A percentile compares a stretch with the other conserved stretches of the same genome.
Evolutionary conservation across 805 yeast genomes (phyloP).

Genomic region (Lipomyces kockii): DNA sequence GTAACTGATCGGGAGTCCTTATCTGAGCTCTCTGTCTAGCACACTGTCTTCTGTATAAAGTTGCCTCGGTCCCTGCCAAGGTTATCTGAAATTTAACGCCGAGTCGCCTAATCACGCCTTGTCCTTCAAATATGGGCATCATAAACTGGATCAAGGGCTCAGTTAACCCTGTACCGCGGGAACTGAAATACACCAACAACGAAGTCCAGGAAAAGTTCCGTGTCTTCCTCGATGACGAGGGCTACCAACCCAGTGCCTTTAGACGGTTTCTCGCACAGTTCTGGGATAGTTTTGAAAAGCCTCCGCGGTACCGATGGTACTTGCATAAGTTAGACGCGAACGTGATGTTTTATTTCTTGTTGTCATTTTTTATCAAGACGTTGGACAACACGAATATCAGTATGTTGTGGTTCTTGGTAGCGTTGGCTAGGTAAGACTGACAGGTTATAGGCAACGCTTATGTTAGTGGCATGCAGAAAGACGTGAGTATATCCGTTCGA

Average conservation of each 20-base stretch:
- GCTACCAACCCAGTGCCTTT: constrained; percentile 5
- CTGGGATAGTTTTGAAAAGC: constrained; percentile 23
- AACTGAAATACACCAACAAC: constrained; percentile 4
- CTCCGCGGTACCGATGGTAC: constrained; percentile 15
- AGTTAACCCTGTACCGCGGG: not conserved
- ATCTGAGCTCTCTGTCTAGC: not conserved
- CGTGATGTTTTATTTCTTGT: constrained; percentile 17
- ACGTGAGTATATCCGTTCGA: constrained; percentile 16
- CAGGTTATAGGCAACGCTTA: constrained; percentile 53
- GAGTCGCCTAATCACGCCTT: not conserved
- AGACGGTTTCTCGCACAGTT: constrained; percentile 17
- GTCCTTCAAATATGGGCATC: not conserved
- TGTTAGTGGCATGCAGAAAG: constrained; percentile 50
- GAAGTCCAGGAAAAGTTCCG: constrained; percentile 9
- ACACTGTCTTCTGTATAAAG: not conserved
- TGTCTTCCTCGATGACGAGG: not conserved
- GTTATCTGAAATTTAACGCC: not conserved
- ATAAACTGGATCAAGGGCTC: constrained; percentile 8
- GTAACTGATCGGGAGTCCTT: not conserved
- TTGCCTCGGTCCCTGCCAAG: not conserved
- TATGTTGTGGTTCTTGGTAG: constrained; percentile 34
- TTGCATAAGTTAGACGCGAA: constrained; percentile 16
- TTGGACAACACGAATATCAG: constrained; percentile 19
- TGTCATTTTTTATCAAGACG: constrained; percentile 20
- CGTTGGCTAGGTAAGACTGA: not conserved